These are phyloP conservation scores for Clavispora santaluciae DNA, from an alignment of 805 yeast species.

Conservation along the genomic window DNA sequence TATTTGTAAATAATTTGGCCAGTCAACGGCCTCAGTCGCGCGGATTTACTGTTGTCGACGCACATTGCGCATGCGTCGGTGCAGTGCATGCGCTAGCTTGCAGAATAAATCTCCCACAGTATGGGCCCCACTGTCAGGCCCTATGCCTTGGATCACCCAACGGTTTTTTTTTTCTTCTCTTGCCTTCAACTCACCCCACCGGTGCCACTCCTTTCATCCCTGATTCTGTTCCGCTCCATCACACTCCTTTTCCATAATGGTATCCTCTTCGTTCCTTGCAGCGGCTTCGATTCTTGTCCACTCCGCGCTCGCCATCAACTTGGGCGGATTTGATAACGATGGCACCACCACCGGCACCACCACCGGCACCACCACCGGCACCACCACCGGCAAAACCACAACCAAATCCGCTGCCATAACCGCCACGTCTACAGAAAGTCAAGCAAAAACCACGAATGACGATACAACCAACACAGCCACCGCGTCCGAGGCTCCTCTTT, in stretches of 20 bases:
- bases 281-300: neutral
- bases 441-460: constrained; percentile 2
- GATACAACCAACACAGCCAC: constrained; percentile 3
- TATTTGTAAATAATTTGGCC: neutral
- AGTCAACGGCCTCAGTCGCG: neutral
- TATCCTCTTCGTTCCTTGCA: neutral
- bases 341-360: neutral
- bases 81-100: neutral
- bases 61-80: neutral
- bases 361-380: neutral
- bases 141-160: too few relatives aligned
- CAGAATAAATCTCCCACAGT: neutral
- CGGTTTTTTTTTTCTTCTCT: too few relatives aligned
- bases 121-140: too few relatives aligned
- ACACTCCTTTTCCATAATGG: neutral
- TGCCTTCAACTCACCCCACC: too few relatives aligned
- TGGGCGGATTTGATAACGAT: constrained; percentile 13
- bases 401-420: constrained; percentile 1
- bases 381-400: neutral
- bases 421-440: constrained; percentile 1
- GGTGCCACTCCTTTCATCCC: neutral
- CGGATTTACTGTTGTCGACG: neutral
- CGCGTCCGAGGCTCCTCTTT: neutral
- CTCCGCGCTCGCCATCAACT: constrained; percentile 8
- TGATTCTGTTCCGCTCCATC: neutral